Base-by-base conservation (phyloP, 1,284 basidiomycete species). In the Ceratobasidium sp. region DNA sequence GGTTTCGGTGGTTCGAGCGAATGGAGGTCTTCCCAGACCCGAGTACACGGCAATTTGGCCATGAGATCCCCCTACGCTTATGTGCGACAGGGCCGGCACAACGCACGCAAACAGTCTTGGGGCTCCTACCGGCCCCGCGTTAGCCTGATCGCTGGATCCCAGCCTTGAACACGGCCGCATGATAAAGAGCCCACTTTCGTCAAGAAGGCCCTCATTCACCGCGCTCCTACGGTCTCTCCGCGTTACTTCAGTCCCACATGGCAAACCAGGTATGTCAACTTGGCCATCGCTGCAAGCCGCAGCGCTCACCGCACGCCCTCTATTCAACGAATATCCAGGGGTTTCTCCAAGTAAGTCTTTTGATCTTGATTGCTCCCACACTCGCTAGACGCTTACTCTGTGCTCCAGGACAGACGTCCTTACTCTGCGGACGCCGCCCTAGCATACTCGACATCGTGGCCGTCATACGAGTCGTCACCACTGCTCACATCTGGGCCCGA, bases 91-190 rank as follows among this genome's bases (percentile, higher is more conserved):
- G 69, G 69, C 69, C 69, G 35, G 41, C 69, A 46, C 55, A 73
- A 73, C 69, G 41, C 55, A 38, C 23, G 69, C 60, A 73, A 73
- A 73, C 69, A 73, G 55, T 44, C 46, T 62, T 71, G 69, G 6
- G 69, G n/a, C 52, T 66, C 52, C 33, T 62, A 73, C 55, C 69
- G 69, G 69, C 69, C 69, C 69, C 69, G 69, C 69, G 50, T 44
- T 73, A 62, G 57, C 69, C 69, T 73, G 69, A 73, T 60, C 57
- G 69, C 50, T 73, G 69, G 69, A 73, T 73, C 69, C 52, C 57
- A 73, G 60, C 69, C 30, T 73, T 73, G 69, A 73, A 55, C 52
- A 41, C 55, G 23, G 41, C 52, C 69, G 55, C 69, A 73, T 73
- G 69, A 73, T 73, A 73, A 73, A 73, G 69, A 73, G 69, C 54